phyloP scores from a whole-genome alignment of 1,139 yeast species.

The Hansenula anomala region DNA sequence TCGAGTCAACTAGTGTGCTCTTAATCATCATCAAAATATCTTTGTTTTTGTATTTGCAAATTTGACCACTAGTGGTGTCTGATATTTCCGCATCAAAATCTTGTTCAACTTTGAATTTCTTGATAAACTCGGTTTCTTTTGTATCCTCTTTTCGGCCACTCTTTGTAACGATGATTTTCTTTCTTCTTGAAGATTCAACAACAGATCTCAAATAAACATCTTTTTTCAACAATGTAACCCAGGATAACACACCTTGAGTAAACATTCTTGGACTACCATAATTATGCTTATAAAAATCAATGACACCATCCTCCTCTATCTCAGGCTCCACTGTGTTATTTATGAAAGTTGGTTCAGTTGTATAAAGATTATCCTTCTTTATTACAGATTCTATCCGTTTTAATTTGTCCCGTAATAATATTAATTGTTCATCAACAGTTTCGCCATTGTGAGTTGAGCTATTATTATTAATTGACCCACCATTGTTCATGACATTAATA shows the following conservation, averaged over 20 bases:
- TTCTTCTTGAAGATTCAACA: constrained; percentile 6
- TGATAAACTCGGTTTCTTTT: constrained; percentile 1
- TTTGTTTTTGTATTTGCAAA: background rate
- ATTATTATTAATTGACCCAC: background rate
- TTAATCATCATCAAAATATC: background rate
- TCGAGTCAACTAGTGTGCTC: constrained; percentile 8
- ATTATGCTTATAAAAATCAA: constrained; percentile 12
- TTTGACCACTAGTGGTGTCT: background rate
- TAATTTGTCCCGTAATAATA: background rate
- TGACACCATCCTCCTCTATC: background rate
- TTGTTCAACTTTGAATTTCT: background rate
- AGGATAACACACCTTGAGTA: constrained; percentile 37
- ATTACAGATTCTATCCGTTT: background rate
- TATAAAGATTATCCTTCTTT: background rate
- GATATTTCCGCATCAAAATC: constrained; percentile 4
- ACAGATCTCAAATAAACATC: constrained; percentile 28
- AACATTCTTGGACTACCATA: constrained; percentile 20
- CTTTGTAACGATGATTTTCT: constrained; percentile 3
- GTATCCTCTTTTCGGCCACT: background rate
- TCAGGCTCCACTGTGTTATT: background rate
- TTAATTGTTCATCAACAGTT: background rate
- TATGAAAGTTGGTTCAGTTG: background rate
- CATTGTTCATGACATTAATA: constrained; percentile 1
- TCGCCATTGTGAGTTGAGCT: background rate
- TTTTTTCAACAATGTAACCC: constrained; percentile 36